Evolutionary conservation across 768 basidiomycete genomes (phyloP).

Genomic region (Termitomyces bulborhizus): DNA sequence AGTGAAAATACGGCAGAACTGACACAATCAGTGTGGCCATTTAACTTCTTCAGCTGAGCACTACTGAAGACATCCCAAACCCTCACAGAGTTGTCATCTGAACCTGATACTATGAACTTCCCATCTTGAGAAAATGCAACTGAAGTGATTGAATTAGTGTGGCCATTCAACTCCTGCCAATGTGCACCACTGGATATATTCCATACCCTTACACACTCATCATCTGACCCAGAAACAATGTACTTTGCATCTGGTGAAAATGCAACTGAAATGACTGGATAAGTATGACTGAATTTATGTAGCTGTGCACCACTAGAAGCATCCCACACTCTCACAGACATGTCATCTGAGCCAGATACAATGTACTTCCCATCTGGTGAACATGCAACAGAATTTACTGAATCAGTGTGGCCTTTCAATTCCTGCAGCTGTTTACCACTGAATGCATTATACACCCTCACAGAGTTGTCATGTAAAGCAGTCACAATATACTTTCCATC

Average conservation of each 20-base stretch:
- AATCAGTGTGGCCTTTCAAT: no score
- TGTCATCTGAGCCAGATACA: not conserved
- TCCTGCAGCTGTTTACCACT: not conserved
- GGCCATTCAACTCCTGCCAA: not conserved
- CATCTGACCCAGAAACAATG: not conserved
- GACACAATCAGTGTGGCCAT: not conserved
- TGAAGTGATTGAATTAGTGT: not conserved
- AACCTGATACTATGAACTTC: not conserved
- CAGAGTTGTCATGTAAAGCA: not conserved
- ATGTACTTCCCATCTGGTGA: not conserved
- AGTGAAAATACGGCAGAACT: not conserved
- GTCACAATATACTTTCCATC: not conserved
- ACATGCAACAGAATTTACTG: not conserved
- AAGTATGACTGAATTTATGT: not conserved
- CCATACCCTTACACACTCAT: not conserved
- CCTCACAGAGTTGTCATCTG: not conserved
- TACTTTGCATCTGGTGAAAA: not conserved
- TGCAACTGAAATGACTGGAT: not conserved
- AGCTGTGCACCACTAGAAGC: not conserved
- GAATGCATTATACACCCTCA: not conserved
- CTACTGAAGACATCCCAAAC: not conserved
- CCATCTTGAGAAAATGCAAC: not conserved
- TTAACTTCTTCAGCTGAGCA: not conserved
- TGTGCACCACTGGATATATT: not conserved
- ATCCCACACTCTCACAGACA: not conserved